phyloP scores from a whole-genome alignment of 2,329 filamentous ascomycete genomes.

The Chrysoporthe puriensis region DNA sequence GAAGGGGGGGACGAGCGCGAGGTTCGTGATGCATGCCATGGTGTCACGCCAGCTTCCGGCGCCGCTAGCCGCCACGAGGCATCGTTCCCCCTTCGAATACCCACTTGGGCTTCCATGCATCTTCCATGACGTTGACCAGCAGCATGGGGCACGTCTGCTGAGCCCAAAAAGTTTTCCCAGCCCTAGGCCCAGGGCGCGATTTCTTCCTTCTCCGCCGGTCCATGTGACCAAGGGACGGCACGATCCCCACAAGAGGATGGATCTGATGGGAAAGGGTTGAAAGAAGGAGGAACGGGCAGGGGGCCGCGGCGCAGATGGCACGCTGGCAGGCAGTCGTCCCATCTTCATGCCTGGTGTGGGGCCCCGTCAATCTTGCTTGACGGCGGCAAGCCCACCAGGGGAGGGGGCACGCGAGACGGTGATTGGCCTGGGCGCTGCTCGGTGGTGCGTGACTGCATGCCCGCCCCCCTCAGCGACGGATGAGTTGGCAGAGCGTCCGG shows the following conservation, averaged over 20 bases:
- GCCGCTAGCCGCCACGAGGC: slow-evolving; percentile 13
- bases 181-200: neutral
- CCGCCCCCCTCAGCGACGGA: slow-evolving; percentile 1
- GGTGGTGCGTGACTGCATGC: slow-evolving; percentile 16
- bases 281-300: slow-evolving; percentile 6
- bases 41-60: neutral
- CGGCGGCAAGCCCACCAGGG: neutral
- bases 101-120: slow-evolving; percentile 22
- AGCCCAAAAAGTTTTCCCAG: slow-evolving; percentile 9
- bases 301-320: neutral
- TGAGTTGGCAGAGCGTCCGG: slow-evolving; percentile 17
- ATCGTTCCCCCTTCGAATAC: neutral
- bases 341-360: neutral
- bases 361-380: slow-evolving; percentile 18
- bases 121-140: slow-evolving; percentile 13
- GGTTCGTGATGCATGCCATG: slow-evolving; percentile 4
- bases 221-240: slow-evolving; percentile 15
- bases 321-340: slow-evolving; percentile 11
- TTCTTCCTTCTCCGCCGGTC: neutral
- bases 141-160: slow-evolving; percentile 1
- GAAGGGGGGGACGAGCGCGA: neutral
- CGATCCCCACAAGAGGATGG: slow-evolving; percentile 11
- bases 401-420: neutral
- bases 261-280: slow-evolving; percentile 23
- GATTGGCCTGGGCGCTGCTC: slow-evolving; percentile 5